Percentiles rank a stretch among this genome's conserved stretches.
Evolutionary conservation across 225 moss, liverwort and hornwort genomes (phyloP).

Genomic region (Asterella californica): DNA sequence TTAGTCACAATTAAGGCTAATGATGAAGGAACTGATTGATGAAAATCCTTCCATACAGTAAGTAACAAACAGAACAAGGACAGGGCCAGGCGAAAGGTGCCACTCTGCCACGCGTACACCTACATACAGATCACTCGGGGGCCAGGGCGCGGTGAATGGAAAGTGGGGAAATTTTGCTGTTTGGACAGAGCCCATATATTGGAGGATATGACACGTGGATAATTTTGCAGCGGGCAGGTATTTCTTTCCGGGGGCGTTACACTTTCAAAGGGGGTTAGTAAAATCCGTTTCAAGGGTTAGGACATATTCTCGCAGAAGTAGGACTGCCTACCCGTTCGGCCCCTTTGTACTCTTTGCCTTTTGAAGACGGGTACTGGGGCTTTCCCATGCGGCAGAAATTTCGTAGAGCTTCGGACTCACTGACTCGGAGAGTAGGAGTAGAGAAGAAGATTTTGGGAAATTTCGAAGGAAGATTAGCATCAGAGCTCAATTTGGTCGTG

Average conservation of each 20-base stretch:
- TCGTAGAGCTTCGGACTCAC: neutral
- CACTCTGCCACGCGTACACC: constrained; percentile 6
- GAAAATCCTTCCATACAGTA: neutral
- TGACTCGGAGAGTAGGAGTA: neutral
- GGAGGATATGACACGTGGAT: neutral
- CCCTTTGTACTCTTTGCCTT: neutral
- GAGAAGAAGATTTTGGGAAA: neutral
- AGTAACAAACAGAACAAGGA: neutral
- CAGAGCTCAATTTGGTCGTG: neutral
- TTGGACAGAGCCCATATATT: neutral
- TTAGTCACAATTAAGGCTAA: neutral
- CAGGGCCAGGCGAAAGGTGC: neutral
- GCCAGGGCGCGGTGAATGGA: neutral
- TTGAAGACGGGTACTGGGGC: neutral
- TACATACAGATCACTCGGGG: neutral
- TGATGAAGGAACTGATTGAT: neutral
- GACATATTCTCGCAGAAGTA: neutral
- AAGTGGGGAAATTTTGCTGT: neutral
- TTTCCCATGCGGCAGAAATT: neutral
- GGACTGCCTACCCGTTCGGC: neutral
- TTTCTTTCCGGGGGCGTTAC: neutral
- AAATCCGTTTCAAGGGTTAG: neutral
- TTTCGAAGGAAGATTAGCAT: neutral
- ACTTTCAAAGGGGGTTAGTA: neutral
- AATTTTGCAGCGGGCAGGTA: neutral